These are phyloP conservation scores for Fusarium penzigii DNA, from an alignment of 2,329 filamentous ascomycete species.

Conservation along the genomic window DNA sequence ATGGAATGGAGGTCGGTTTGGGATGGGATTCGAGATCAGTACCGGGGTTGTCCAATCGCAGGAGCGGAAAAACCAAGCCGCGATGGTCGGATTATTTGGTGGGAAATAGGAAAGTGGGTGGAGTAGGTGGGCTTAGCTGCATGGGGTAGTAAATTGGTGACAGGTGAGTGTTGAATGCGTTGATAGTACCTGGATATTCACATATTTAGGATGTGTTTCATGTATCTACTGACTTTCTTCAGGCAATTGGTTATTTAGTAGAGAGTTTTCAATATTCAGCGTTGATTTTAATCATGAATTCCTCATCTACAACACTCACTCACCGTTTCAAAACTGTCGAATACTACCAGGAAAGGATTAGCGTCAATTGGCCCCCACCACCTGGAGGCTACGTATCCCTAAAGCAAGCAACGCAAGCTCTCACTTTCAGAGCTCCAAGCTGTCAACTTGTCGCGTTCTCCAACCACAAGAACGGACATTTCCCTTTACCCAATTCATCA, in stretches of 20 bases:
- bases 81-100: conserved; percentile 27
- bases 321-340: not conserved
- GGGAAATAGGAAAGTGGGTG: not conserved
- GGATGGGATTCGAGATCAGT: conserved; percentile 22
- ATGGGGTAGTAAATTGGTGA: not conserved
- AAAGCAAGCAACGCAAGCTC: conserved; percentile 30
- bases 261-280: too few relatives aligned
- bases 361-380: conserved; percentile 6
- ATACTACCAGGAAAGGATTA: conserved; percentile 9
- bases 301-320: too few relatives aligned
- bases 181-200: too few relatives aligned
- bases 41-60: conserved; percentile 25
- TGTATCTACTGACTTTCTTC: too few relatives aligned
- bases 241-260: too few relatives aligned
- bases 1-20: conserved; percentile 23
- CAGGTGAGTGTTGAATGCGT: not conserved
- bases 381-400: conserved; percentile 41
- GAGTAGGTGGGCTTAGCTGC: not conserved
- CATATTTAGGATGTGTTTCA: too few relatives aligned
- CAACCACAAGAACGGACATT: conserved; percentile 11
- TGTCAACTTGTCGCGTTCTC: conserved; percentile 21
- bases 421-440: conserved; percentile 24
- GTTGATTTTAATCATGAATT: too few relatives aligned
- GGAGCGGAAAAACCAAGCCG: conserved; percentile 34
- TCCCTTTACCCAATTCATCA: not conserved